Evolutionary conservation across 1,284 basidiomycete genomes (phyloP), one percentile per base, ranked within the genome.

Genomic region (Athelia psychrophila): DNA sequence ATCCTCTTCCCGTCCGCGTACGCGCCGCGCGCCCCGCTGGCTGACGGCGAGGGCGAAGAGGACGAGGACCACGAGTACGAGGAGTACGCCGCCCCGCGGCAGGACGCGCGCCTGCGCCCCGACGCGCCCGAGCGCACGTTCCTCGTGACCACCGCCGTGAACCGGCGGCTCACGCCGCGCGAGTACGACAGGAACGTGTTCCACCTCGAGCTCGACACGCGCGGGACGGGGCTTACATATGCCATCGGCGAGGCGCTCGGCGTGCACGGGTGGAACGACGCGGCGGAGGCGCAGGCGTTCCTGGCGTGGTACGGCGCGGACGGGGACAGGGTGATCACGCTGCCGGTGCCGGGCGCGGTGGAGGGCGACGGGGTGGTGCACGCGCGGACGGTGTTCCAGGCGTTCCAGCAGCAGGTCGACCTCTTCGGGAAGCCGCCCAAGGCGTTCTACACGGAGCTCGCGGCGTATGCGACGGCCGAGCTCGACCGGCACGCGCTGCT

Each of bases 141-240:
- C 82, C 84, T 98, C 56, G 87, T 98, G 55, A 95, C 89, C 18
- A 95, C 95, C 65, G 84, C 88, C 6, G 95, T 98, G 70, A 98
- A 98, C 76, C 86, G 88, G 49, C 91, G 96, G 30, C 83, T 99
- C 50, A 99, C 96, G 1, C 97, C 97, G 33, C 70, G 83, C 60
- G 93, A 96, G 58, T 99, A 99, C 72, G 93, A 98, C 73, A 91
- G 97, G 58, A 98, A 99, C 71, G 94, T 99, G 53, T 99, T 99
- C 81, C 96, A 99, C 74, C 83, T 99, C 67, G 96, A 98, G 77
- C 94, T 99, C 68, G 86, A 95, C 70, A 95, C 93, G 10, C 75
- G 81, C 48, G 92, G 93, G 42, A 99, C 97, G 16, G 95, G 93
- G 9, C 82, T 99, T 59, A 94, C 90, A 72, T 99, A 99, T 72